Percentiles rank a stretch among this genome's conserved stretches.
Conservation (phyloP, 2,329 filamentous ascomycete genomes). For the Cytospora piceae region DNA sequence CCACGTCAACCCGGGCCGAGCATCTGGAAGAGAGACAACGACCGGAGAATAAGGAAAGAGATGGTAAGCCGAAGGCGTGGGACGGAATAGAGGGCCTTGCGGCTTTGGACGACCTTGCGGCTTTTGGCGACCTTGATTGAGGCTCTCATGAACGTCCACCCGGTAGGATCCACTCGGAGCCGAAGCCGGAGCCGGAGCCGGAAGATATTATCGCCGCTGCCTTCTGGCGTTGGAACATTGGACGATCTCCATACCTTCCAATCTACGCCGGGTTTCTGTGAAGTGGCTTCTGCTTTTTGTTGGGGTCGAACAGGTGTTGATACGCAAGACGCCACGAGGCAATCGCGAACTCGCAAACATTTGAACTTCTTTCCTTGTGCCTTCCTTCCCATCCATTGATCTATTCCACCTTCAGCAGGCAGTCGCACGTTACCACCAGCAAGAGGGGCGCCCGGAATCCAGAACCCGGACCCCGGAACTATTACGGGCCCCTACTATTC, state of each 20-base stretch:
- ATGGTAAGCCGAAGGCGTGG: not conserved
- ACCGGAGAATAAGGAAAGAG: not conserved
- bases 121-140: not conserved
- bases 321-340: not conserved
- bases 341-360: not conserved
- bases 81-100: not conserved
- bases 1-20: not conserved
- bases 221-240: too few species aligned
- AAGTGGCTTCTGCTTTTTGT: not conserved
- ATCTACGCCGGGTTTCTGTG: not conserved
- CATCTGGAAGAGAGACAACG: not conserved
- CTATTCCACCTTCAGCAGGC: not conserved
- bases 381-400: not conserved
- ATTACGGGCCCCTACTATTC: slow-evolving; percentile 6
- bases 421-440: not conserved
- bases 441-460: not conserved
- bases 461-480: not conserved
- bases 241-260: not conserved
- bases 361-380: not conserved
- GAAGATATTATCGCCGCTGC: not conserved
- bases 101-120: not conserved
- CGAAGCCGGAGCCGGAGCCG: slow-evolving; percentile 3
- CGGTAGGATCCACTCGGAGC: not conserved
- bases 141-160: not conserved
- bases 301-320: too few species aligned